Conservation (phyloP, 352 stramenopile species). For the Phytopythium cucurbitacearum region DNA sequence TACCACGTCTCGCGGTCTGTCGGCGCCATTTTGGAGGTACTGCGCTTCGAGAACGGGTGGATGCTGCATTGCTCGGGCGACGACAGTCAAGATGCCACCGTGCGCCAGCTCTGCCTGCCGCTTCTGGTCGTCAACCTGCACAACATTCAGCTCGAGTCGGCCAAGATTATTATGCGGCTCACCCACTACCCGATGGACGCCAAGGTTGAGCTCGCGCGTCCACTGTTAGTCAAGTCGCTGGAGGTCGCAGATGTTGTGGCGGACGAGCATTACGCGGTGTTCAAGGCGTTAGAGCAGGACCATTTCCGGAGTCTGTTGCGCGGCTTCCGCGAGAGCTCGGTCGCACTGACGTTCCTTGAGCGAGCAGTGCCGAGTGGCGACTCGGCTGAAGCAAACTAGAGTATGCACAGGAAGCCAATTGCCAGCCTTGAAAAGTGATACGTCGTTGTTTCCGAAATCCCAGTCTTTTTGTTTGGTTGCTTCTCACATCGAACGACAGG, state of each 20-base stretch:
- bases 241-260: conserved; percentile 75
- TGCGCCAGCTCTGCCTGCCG: conserved; percentile 60
- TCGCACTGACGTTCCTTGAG: conserved; percentile 58
- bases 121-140: conserved; percentile 69
- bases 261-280: conserved; percentile 72
- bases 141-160: conserved; percentile 74
- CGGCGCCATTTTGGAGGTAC: conserved; percentile 48
- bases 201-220: conserved; percentile 48
- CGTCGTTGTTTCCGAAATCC: no score
- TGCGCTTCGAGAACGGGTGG: conserved; percentile 83
- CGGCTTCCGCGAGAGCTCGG: conserved; percentile 61
- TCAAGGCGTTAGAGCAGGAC: conserved; percentile 47
- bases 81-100: conserved; percentile 30
- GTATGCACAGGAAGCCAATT: no score
- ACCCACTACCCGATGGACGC: conserved; percentile 52
- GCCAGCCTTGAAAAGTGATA: no score
- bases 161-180: conserved; percentile 66
- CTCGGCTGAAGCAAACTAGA: background rate
- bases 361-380: conserved; percentile 2
- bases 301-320: conserved; percentile 67
- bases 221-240: conserved; percentile 69
- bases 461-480: no score
- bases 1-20: conserved; percentile 60
- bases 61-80: conserved; percentile 45
- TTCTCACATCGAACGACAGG: no score